These are phyloP conservation scores for Colletotrichum tanaceti DNA, from an alignment of 2,329 filamentous ascomycete species.

Conservation along the genomic window DNA sequence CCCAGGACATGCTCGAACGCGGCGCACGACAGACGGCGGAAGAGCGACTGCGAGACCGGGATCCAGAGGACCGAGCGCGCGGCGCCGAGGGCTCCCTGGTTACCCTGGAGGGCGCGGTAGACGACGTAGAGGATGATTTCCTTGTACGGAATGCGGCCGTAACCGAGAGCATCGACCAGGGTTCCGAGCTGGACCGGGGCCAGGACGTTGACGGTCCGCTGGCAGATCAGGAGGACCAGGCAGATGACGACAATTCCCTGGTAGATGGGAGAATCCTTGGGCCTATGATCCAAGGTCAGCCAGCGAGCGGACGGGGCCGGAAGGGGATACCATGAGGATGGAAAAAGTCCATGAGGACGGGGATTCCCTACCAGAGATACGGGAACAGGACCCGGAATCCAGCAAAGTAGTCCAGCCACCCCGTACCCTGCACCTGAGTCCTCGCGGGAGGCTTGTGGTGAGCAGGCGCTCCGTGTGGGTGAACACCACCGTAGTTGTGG, in stretches of 20 bases:
- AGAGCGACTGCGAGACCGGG: conserved; percentile 58
- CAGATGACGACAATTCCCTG: conserved; percentile 57
- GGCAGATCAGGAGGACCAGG: conserved; percentile 54
- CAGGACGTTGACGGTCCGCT: conserved; percentile 58
- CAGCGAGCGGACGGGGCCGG: no score
- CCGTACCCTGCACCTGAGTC: conserved; percentile 50
- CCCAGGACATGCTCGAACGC: conserved; percentile 61
- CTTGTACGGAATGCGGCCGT: conserved; percentile 56
- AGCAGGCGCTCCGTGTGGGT: conserved; percentile 13
- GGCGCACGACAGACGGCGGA: conserved; percentile 55
- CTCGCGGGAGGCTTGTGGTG: conserved; percentile 37
- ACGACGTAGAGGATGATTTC: conserved; percentile 57
- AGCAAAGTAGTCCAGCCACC: conserved; percentile 60
- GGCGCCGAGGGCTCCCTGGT: conserved; percentile 57
- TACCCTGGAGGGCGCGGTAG: conserved; percentile 58
- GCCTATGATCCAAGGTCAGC: conserved; percentile 48
- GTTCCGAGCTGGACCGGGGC: conserved; percentile 57
- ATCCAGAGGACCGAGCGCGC: conserved; percentile 60
- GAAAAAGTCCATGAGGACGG: background rate
- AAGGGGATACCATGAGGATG: no score
- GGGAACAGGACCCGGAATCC: conserved; percentile 59
- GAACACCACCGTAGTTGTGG: conserved; percentile 46
- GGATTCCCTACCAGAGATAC: conserved; percentile 54
- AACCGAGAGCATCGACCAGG: conserved; percentile 55
- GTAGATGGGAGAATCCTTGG: conserved; percentile 54